A percentile compares a stretch with the other conserved stretches of the same genome.
These are phyloP conservation scores for Metarhizium brunneum DNA, from an alignment of 2,329 filamentous ascomycete species.

Conservation along the genomic window DNA sequence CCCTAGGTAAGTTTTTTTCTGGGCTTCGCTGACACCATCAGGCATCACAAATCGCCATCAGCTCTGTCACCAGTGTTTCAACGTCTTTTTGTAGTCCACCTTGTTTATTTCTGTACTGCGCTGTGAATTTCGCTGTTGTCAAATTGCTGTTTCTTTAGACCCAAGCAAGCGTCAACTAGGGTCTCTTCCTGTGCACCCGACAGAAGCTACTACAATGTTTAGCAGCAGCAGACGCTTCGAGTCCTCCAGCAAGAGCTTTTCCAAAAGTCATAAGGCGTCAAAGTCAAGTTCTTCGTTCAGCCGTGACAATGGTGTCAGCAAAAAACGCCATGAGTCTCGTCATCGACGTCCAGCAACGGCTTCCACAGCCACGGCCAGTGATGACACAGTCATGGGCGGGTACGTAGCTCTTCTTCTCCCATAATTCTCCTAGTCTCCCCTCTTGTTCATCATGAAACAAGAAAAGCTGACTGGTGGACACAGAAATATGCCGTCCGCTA, in stretches of 20 bases:
- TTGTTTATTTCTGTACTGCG: not conserved
- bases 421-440: not conserved
- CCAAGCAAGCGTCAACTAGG: not conserved
- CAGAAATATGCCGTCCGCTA: constrained; percentile 43
- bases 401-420: constrained; percentile 19
- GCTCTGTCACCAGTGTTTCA: not conserved
- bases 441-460: not conserved
- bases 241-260: constrained; percentile 40
- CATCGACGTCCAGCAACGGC: constrained; percentile 39
- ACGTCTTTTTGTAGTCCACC: not conserved
- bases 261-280: constrained; percentile 39
- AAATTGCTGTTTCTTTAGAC: not conserved
- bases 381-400: constrained; percentile 34
- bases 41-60: not conserved
- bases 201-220: constrained; percentile 31
- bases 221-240: constrained; percentile 32
- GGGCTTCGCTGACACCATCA: not conserved
- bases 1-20: not conserved
- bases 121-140: not conserved
- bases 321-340: constrained; percentile 42
- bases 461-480: not conserved
- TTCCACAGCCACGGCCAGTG: constrained; percentile 27
- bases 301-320: constrained; percentile 44
- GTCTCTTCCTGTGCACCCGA: not conserved
- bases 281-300: constrained; percentile 46